Conservation (phyloP, 495 filamentous ascomycete genomes). For the Hypoxylon lienhwacheense region DNA sequence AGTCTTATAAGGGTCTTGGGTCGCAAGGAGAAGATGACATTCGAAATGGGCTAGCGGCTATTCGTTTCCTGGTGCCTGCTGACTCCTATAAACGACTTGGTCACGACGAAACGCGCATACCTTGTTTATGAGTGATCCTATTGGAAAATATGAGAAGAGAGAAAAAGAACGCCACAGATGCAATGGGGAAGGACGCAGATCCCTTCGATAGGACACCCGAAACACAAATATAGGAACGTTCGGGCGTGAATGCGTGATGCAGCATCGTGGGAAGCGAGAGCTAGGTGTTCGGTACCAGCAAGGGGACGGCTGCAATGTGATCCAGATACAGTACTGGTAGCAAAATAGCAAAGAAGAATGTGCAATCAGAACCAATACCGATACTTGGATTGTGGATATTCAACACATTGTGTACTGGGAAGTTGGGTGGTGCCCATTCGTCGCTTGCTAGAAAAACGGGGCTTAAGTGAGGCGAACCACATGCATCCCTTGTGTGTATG, state of each 20-base stretch:
- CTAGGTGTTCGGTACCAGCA: slow-evolving; percentile 22
- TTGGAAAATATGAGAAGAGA: slow-evolving; percentile 11
- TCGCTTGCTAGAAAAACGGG: slow-evolving; percentile 34
- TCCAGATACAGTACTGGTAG: slow-evolving; percentile 30
- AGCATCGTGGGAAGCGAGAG: slow-evolving; percentile 15
- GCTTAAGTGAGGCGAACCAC: slow-evolving; percentile 44
- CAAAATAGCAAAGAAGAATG: slow-evolving; percentile 23
- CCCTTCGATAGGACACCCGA: slow-evolving; percentile 24
- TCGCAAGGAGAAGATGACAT: slow-evolving; percentile 2
- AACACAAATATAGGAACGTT: slow-evolving; percentile 16
- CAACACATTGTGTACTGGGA: slow-evolving; percentile 17
- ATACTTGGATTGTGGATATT: slow-evolving; percentile 23
- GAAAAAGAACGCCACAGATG: slow-evolving; percentile 18
- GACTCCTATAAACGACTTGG: slow-evolving; percentile 10
- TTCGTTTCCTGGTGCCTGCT: slow-evolving; percentile 16
- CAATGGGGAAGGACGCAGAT: slow-evolving; percentile 7
- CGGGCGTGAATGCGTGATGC: slow-evolving; percentile 31
- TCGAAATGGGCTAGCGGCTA: slow-evolving; percentile 8
- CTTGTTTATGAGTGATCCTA: slow-evolving; percentile 13
- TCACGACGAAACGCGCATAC: slow-evolving; percentile 12
- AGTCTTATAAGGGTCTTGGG: slow-evolving; percentile 4
- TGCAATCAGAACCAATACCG: slow-evolving; percentile 33
- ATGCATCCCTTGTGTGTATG: slow-evolving; percentile 34
- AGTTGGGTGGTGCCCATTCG: slow-evolving; percentile 32
- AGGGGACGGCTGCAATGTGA: slow-evolving; percentile 29